phyloP scores from a whole-genome alignment of 495 filamentous ascomycete species.

The Hypoxylon perforatum region DNA sequence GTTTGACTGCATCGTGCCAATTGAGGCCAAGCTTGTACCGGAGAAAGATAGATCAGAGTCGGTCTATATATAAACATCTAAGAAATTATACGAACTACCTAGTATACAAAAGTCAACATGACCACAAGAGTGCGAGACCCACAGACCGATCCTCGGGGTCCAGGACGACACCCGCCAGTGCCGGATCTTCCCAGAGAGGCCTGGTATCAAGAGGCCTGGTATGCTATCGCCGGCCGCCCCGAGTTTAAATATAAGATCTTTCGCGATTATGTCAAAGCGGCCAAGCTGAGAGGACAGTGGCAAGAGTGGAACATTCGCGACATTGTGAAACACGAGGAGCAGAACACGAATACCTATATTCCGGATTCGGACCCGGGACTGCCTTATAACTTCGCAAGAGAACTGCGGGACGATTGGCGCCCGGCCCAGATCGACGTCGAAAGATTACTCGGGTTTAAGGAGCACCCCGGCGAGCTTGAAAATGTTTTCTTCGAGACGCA shows the following conservation, averaged over 20 bases:
- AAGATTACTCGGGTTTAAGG: constrained; percentile 7
- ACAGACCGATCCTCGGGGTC: no score
- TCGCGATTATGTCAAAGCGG: constrained; percentile 23
- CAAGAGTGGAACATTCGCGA: constrained; percentile 27
- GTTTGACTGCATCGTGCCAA: no score
- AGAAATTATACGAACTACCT: no score
- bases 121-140: no score
- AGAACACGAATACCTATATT: not conserved
- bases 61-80: no score
- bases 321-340: constrained; percentile 2
- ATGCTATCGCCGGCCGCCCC: constrained; percentile 14
- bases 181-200: constrained; percentile 8
- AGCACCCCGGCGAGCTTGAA: constrained; percentile 38
- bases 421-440: constrained; percentile 40
- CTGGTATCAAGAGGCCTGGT: constrained; percentile 13
- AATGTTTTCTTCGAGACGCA: constrained; percentile 36
- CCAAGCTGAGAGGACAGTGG: constrained; percentile 22
- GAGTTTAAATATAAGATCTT: constrained; percentile 41
- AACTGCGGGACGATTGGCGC: constrained; percentile 18
- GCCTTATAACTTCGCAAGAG: not conserved
- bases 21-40: no score
- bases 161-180: no score
- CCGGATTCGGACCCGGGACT: not conserved
- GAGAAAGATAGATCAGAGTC: no score
- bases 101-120: no score